A percentile compares a stretch with the other conserved stretches of the same genome.
Evolutionary conservation across 257 asterid species (phyloP).

Genomic region (Agastache rugosa): DNA sequence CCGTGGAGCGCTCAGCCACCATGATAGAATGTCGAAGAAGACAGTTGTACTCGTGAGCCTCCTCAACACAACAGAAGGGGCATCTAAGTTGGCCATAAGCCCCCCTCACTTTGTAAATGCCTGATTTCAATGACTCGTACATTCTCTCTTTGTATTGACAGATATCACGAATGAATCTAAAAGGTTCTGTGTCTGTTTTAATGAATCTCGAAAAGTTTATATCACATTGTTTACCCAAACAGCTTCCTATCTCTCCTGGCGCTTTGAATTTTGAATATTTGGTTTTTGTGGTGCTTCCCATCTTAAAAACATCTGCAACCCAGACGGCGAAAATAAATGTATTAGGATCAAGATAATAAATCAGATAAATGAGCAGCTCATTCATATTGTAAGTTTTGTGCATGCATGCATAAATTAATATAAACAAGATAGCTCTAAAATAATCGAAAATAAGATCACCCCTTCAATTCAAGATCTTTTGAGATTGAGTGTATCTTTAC

Average conservation of each 20-base stretch:
- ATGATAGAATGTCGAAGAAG: slow-evolving; percentile 2
- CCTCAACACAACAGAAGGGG: neutral
- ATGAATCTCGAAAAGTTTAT: no score
- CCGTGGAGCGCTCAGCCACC: neutral
- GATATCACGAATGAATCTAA: no score
- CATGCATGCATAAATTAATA: no score
- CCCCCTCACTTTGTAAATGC: neutral
- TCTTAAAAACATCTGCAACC: neutral
- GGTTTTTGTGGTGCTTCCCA: neutral
- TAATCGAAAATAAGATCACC: neutral
- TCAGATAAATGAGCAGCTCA: no score
- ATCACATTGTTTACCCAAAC: no score
- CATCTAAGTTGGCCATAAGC: neutral
- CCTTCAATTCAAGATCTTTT: neutral
- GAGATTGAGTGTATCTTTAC: neutral
- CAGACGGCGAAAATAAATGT: no score
- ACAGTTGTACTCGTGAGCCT: neutral
- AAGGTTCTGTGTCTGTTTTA: neutral
- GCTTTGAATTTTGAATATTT: no score
- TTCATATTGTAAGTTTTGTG: neutral
- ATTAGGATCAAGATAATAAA: neutral
- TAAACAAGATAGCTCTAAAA: neutral
- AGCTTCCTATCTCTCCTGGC: no score
- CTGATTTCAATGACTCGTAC: neutral
- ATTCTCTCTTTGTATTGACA: neutral